A percentile compares a stretch with the other conserved stretches of the same genome.
Conservation (phyloP, 2,329 filamentous ascomycete species). For the Stagonosporopsis rhizophila region DNA sequence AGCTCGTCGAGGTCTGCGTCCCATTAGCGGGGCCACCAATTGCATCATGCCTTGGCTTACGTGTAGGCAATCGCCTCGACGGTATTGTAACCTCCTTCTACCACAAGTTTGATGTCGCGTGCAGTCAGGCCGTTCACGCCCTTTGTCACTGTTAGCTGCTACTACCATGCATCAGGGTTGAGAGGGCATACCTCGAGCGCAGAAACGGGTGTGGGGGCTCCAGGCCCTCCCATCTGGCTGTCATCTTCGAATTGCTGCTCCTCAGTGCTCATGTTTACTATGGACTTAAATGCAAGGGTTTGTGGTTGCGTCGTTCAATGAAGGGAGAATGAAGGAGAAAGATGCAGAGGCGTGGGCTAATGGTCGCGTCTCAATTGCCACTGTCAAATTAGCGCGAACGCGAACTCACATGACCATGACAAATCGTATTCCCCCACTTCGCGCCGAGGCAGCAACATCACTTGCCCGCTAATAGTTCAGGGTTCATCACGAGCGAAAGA, state of each 20-base stretch:
- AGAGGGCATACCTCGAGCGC: conserved; percentile 76
- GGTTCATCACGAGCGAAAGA: too few relatives aligned
- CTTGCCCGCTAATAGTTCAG: too few relatives aligned
- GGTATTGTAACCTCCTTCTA: conserved; percentile 93
- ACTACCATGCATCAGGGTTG: not conserved
- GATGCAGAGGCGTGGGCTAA: conserved; percentile 1
- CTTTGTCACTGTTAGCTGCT: conserved; percentile 55
- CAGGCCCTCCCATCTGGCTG: conserved; percentile 76
- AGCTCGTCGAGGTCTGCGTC: conserved; percentile 68
- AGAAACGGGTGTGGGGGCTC: conserved; percentile 87
- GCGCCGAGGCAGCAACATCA: not conserved
- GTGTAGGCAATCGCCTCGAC: conserved; percentile 97
- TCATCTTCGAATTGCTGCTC: conserved; percentile 73
- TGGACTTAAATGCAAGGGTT: not conserved
- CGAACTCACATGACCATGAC: conserved; percentile 30
- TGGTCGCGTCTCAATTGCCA: conserved; percentile 6
- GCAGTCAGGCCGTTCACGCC: conserved; percentile 90
- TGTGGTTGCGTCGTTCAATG: not conserved
- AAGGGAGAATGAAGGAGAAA: not conserved
- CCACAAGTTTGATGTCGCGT: conserved; percentile 89
- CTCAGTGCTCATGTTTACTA: conserved; percentile 56
- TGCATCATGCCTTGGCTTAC: conserved; percentile 52
- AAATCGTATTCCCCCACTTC: not conserved
- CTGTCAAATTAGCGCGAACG: conserved; percentile 28
- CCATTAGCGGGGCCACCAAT: conserved; percentile 29